Evolutionary conservation across 2,329 filamentous ascomycete species (phyloP), one percentile per base, ranked within the genome.

Genomic region (Hypoxylon sp.): DNA sequence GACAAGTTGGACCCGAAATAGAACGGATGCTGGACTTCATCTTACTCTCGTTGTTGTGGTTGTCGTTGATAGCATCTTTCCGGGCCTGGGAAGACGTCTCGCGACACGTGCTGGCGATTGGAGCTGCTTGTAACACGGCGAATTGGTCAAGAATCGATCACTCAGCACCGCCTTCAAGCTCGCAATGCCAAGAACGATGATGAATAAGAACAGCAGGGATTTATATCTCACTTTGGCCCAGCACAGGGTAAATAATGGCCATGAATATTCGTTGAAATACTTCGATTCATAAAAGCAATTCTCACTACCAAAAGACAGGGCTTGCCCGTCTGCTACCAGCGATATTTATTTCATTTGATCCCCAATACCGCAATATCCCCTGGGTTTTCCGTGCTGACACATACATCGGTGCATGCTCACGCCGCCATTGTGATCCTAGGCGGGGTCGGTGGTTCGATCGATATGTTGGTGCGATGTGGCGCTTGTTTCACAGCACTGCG

Each of bases 1-100:
- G 49, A 70, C 65, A 66, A 64, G 64, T 63, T 58, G 17, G 59
- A 32, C 30, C 60, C 34, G 19, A 50, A 51, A 48, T 60, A 55
- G 46, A 51, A 55, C 32, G 14, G 21, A 5, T 34, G 9, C 32
- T n/a, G 30, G 19, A 55, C 48, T 50, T 36, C 30, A 53, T 61
- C 57, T 64, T 36, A 43, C 23, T 38, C 36, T 34, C 21, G 19
- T 32, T 11, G 17, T 21, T 36, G 36, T 51, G 25, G 38, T 46
- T 34, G 51, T 53, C 6, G 34, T 28, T 14, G 3, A 13, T 46
- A 41, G 36, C 19, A 19, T 53, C 30, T 57, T 32, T 19, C 23
- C n/a, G 14, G 17, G 9, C 34, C n/a, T 14, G 19, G 36, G 13
- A 17, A 36, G 10, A 60, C 25, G 48, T 14, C 21, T 10, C 7